Evolutionary conservation across 225 moss, liverwort and hornwort genomes (phyloP).

Genomic region (Bryoerythrophyllum caledonicum): DNA sequence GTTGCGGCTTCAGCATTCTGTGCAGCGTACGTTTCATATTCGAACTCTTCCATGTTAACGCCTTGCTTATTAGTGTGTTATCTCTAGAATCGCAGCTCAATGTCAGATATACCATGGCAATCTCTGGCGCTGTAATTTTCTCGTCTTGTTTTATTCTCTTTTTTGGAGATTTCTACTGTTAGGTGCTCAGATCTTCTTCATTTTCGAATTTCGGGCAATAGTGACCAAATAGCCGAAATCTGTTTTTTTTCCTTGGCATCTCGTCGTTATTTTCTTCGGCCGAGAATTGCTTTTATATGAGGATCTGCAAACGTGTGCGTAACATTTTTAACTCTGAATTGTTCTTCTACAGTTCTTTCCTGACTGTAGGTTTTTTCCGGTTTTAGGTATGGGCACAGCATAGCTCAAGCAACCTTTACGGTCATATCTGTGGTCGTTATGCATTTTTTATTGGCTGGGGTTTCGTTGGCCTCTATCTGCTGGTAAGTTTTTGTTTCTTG

Average conservation of each 20-base stretch:
- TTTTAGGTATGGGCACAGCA: conserved; percentile 61
- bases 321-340: neutral
- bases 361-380: neutral
- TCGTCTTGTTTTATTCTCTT: neutral
- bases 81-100: neutral
- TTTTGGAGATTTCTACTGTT: neutral
- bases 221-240: too few species aligned
- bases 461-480: conserved; percentile 69
- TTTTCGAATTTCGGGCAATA: neutral
- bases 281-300: neutral
- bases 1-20: conserved; percentile 73
- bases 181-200: neutral
- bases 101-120: neutral
- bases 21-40: conserved; percentile 51
- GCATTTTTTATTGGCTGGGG: conserved; percentile 71
- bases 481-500: conserved; percentile 43
- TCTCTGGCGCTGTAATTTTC: neutral
- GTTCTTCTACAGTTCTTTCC: neutral
- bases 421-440: conserved; percentile 65
- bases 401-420: conserved; percentile 62
- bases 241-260: neutral
- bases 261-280: neutral
- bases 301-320: neutral
- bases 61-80: neutral
- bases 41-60: neutral